Evolutionary conservation across 305 asterid species (phyloP), one percentile per base, ranked within the genome.

Genomic region (Solanum hybrid): DNA sequence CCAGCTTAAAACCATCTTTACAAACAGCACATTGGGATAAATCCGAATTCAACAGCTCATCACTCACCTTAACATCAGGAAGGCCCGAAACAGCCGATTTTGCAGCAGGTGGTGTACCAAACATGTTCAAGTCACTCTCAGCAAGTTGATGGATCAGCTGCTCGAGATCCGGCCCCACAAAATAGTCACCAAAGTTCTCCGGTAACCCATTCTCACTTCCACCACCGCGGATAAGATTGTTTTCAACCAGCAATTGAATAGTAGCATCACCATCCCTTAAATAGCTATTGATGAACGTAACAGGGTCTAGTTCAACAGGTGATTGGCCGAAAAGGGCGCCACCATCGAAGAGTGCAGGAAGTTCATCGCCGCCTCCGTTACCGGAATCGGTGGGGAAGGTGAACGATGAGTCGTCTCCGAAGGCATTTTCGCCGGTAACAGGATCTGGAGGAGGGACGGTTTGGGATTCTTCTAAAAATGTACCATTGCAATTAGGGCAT

Each of bases 401-500:
- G 84, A 69, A 89, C 60, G 90, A 9, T 69, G 51, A 86, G 14
- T 82, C 10, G 17, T 69, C 76, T 4, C 32, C 76, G 76, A 69
- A 85, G 9, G 91, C 78, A 78, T 87, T 37, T 36, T 76, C 19
- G 17, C 22, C 85, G 69, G 85, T 81, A 19, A 77, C 84, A 89
- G 91, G 94, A 90, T 90, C 88, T 76, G 90, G 78, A 6, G 88
- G 90, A 5, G 91, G 91, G 37, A 92, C 92, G 37, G 94, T 45
- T 31, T 93, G 93, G 35, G 92, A 90, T 93, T 95, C 96, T 90
- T 95, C 98, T 0, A 95, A 88, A 78, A 95, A 94, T 10, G 91
- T 94, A 64, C 93, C 94, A n/a, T 89, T 88, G 64, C 98, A 95
- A 92, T 90, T 92, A 87, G 98, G 98, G 95, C 96, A 95, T 85